These are phyloP conservation scores for Pseudognaphalium luteoalbum DNA, from an alignment of 129 eudicot species.

Conservation along the genomic window DNA sequence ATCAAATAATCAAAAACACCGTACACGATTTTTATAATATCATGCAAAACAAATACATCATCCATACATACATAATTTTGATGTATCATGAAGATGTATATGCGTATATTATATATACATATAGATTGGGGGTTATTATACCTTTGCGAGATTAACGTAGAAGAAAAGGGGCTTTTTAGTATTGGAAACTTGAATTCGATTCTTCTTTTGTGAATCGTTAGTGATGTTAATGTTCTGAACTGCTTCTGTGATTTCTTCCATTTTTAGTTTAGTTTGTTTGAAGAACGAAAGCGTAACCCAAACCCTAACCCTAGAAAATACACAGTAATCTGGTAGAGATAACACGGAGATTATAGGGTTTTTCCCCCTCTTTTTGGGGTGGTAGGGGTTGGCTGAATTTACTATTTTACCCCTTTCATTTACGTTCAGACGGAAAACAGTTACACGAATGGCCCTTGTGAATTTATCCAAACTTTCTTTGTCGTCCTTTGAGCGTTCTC, in stretches of 20 bases:
- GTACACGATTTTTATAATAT: slow-evolving; percentile 7
- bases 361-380: background rate
- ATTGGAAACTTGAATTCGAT: slow-evolving; percentile 89
- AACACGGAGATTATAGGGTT: background rate
- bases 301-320: slow-evolving; percentile 38
- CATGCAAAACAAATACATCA: slow-evolving; percentile 3
- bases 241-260: slow-evolving; percentile 61
- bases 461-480: too few relatives aligned
- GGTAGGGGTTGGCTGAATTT: slow-evolving; percentile 4
- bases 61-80: background rate
- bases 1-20: background rate
- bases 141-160: slow-evolving; percentile 93
- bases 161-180: slow-evolving; percentile 82
- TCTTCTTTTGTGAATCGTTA: slow-evolving; percentile 55
- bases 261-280: slow-evolving; percentile 7
- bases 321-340: background rate
- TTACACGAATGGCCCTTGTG: too few relatives aligned
- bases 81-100: background rate
- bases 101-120: background rate
- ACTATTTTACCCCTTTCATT: background rate
- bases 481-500: too few relatives aligned
- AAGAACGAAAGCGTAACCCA: slow-evolving; percentile 21
- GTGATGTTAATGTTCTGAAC: slow-evolving; percentile 45
- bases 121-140: background rate
- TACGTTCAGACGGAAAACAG: too few relatives aligned